phyloP scores from a whole-genome alignment of 2,329 filamentous ascomycete species.

The Pyricularia pennisetigena region DNA sequence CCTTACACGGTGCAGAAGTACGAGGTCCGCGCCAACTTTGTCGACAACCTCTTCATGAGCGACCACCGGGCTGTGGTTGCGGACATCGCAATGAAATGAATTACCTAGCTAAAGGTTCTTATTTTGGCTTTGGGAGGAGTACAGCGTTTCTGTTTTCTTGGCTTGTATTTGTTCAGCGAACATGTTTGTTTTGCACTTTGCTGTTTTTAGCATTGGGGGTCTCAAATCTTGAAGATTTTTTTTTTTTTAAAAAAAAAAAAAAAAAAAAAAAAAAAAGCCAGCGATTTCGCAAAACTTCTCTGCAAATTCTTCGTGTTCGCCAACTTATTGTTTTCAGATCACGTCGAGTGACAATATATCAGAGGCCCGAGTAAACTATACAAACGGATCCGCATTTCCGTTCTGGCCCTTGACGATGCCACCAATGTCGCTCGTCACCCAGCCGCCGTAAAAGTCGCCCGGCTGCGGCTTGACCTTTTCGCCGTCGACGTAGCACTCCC shows the following conservation, averaged over 20 bases:
- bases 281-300: background rate
- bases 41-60: slow-evolving; percentile 4
- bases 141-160: background rate
- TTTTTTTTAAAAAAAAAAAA: no score
- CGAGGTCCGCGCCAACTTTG: slow-evolving; percentile 1
- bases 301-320: no score
- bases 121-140: background rate
- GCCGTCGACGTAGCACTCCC: slow-evolving; percentile 53
- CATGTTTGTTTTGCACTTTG: background rate
- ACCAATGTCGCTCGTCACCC: slow-evolving; percentile 51
- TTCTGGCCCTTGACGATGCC: slow-evolving; percentile 35
- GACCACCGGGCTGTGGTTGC: slow-evolving; percentile 6
- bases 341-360: background rate
- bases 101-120: background rate
- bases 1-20: slow-evolving; percentile 2
- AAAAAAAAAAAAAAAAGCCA: background rate
- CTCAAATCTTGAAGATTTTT: no score
- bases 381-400: slow-evolving; percentile 27
- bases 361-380: background rate
- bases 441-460: slow-evolving; percentile 55
- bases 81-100: slow-evolving; percentile 5
- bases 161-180: background rate
- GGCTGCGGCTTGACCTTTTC: slow-evolving; percentile 49
- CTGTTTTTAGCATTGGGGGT: background rate
- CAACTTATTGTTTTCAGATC: background rate